Percentiles rank a stretch among this genome's conserved stretches.
phyloP scores from a whole-genome alignment of 176 grass and related monocot species.

The Zea mays region DNA sequence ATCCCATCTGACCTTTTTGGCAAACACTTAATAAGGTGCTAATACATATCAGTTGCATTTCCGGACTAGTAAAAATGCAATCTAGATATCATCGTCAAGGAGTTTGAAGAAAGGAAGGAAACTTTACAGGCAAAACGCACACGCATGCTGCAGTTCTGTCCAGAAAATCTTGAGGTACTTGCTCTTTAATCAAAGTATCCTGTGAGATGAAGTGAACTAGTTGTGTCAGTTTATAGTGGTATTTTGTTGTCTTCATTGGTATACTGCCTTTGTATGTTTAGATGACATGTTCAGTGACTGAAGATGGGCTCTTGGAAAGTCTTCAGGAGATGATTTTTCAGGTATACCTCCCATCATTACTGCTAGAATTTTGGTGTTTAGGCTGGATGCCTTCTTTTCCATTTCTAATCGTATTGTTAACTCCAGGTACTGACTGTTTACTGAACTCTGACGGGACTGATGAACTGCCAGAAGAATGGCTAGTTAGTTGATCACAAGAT shows the following conservation, averaged over 20 bases:
- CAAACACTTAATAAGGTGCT: neutral
- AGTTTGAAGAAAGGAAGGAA: constrained; percentile 69
- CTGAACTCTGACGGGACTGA: constrained; percentile 62
- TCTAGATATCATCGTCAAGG: constrained; percentile 58
- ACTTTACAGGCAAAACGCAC: constrained; percentile 79
- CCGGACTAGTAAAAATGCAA: constrained; percentile 18
- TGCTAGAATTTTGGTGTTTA: constrained; percentile 16
- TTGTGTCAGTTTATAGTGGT: constrained; percentile 12
- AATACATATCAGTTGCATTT: constrained; percentile 30
- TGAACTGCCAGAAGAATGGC: constrained; percentile 75
- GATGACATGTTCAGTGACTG: constrained; percentile 55
- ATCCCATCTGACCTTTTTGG: neutral
- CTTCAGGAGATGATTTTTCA: constrained; percentile 64
- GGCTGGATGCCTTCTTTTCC: neutral
- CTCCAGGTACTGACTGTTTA: constrained; percentile 60
- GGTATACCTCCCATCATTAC: constrained; percentile 41
- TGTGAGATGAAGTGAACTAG: constrained; percentile 25
- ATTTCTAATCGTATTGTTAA: constrained; percentile 34
- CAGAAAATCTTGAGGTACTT: constrained; percentile 58
- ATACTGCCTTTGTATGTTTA: constrained; percentile 38
- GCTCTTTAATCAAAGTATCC: constrained; percentile 16
- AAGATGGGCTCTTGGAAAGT: constrained; percentile 63
- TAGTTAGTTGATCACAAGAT: constrained; percentile 73
- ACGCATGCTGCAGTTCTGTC: constrained; percentile 88
- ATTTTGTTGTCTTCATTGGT: constrained; percentile 22